Conservation (phyloP, 352 stramenopile genomes). For the Bremia lactucae region DNA sequence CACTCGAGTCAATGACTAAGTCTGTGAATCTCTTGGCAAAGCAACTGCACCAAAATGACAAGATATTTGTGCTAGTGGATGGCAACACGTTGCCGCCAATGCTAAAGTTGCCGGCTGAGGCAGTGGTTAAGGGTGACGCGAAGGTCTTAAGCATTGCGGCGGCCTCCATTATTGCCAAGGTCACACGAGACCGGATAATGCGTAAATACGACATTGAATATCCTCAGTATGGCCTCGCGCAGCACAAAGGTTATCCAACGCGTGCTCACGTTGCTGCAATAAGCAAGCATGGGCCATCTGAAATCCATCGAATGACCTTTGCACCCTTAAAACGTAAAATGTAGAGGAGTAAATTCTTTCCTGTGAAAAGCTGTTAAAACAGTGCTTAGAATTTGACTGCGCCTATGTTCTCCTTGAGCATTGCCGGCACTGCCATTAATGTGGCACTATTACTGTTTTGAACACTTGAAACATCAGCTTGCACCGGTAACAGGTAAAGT, state of each 20-base stretch:
- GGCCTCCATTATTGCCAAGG: constrained; percentile 97
- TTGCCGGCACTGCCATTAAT: too few species aligned
- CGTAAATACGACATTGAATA: constrained; percentile 87
- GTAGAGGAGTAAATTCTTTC: too few species aligned
- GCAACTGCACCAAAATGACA: constrained; percentile 15
- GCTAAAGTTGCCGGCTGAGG: constrained; percentile 79
- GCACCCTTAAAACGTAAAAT: constrained; percentile 86
- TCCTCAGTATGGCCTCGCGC: constrained; percentile 88
- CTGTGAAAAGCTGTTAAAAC: too few species aligned
- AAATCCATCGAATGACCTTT: constrained; percentile 95
- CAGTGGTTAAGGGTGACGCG: constrained; percentile 91
- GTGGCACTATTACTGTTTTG: too few species aligned
- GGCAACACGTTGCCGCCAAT: constrained; percentile 90
- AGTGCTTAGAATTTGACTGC: too few species aligned
- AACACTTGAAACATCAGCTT: too few species aligned
- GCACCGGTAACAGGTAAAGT: too few species aligned
- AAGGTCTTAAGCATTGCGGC: constrained; percentile 95
- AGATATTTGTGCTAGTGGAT: constrained; percentile 90
- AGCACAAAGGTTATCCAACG: constrained; percentile 98
- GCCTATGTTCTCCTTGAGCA: too few species aligned
- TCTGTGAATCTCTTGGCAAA: constrained; percentile 57
- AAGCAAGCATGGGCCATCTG: constrained; percentile 78
- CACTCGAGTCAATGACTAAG: constrained; percentile 91
- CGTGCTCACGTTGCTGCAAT: constrained; percentile 87
- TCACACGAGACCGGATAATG: constrained; percentile 97